phyloP scores from a whole-genome alignment of 1,284 basidiomycete genomes.

The Boletellus sp. region DNA sequence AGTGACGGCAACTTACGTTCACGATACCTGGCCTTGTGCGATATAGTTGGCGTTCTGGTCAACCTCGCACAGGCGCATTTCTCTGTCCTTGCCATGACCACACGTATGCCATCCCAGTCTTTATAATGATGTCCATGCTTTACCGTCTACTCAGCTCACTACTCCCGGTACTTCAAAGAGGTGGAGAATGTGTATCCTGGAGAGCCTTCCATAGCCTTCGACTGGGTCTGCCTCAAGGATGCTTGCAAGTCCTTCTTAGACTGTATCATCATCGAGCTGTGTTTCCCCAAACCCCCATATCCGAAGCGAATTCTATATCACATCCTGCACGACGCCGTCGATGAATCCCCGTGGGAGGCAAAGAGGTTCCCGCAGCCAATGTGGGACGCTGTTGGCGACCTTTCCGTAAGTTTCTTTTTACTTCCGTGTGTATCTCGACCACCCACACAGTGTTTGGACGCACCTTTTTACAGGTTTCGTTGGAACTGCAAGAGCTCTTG shows the following conservation, averaged over 20 bases:
- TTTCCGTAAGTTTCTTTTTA: conserved; percentile 50
- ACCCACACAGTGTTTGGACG: not conserved
- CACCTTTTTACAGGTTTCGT: conserved; percentile 43
- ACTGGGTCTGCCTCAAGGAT: conserved; percentile 54
- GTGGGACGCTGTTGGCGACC: conserved; percentile 75
- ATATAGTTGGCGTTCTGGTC: conserved; percentile 57
- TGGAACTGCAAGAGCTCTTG: conserved; percentile 61
- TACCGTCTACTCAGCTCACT: conserved; percentile 50
- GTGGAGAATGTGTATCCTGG: conserved; percentile 36
- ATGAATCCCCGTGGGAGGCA: conserved; percentile 66
- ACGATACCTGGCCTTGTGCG: conserved; percentile 60
- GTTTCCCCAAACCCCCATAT: conserved; percentile 63
- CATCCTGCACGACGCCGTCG: conserved; percentile 63
- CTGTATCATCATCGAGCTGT: conserved; percentile 74
- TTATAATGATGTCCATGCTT: conserved; percentile 6
- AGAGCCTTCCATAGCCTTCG: conserved; percentile 53
- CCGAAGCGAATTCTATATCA: conserved; percentile 61
- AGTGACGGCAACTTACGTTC: conserved; percentile 47
- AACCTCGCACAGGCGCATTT: conserved; percentile 59
- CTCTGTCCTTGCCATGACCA: conserved; percentile 59
- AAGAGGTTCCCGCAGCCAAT: conserved; percentile 70
- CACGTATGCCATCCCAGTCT: conserved; percentile 44
- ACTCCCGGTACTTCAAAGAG: conserved; percentile 61
- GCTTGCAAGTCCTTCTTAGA: conserved; percentile 73
- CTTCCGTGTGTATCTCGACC: conserved; percentile 40